Conservation (phyloP, 371 early-diverging fungal species). For the Apophysomyces variabilis region DNA sequence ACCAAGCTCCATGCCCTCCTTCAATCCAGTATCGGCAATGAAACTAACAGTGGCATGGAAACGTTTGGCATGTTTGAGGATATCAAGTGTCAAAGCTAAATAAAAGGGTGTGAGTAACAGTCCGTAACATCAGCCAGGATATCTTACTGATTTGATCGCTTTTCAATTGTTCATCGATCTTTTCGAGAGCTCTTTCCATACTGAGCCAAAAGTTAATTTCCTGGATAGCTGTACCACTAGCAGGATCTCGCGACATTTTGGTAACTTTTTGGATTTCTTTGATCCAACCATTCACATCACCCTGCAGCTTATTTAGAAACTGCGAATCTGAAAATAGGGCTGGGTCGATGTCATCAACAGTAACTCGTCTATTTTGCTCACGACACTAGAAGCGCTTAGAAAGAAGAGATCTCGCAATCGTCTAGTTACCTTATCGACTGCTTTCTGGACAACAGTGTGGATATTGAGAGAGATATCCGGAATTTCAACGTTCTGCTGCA, state of each 20-base stretch:
- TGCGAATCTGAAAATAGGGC: slow-evolving; percentile 76
- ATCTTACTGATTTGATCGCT: slow-evolving; percentile 84
- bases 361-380: slow-evolving; percentile 64
- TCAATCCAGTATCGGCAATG: slow-evolving; percentile 97
- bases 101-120: background rate
- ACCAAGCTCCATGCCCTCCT: slow-evolving; percentile 90
- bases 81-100: slow-evolving; percentile 86
- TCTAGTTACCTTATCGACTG: slow-evolving; percentile 69
- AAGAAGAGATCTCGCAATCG: background rate
- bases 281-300: slow-evolving; percentile 98
- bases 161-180: slow-evolving; percentile 94
- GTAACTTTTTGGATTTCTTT: slow-evolving; percentile 99
- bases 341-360: slow-evolving; percentile 76
- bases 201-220: slow-evolving; percentile 99
- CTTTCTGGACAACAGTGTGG: slow-evolving; percentile 83
- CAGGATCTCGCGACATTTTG: slow-evolving; percentile 91
- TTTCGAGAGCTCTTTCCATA: slow-evolving; percentile 93
- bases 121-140: background rate
- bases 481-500: slow-evolving; percentile 98
- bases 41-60: slow-evolving; percentile 98
- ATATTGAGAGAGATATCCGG: slow-evolving; percentile 90
- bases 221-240: slow-evolving; percentile 92
- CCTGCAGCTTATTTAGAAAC: slow-evolving; percentile 92
- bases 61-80: slow-evolving; percentile 95
- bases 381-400: slow-evolving; percentile 52